A percentile compares a stretch with the other conserved stretches of the same genome.
phyloP scores from a whole-genome alignment of 306 rosid species.

The Vigna angularis region DNA sequence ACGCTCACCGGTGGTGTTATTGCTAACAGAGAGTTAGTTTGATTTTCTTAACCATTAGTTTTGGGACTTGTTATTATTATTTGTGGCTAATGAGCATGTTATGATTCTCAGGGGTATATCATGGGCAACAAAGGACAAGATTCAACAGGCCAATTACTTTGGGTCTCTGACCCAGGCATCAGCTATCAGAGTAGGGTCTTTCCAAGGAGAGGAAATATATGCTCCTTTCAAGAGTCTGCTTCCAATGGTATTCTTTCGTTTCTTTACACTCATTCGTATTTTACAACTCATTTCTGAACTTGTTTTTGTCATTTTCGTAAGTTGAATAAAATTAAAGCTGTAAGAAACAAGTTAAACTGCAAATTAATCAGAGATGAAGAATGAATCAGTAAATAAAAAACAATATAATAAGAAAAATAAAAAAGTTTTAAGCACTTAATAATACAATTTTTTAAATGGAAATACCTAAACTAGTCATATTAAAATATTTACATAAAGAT shows the following conservation, averaged over 20 bases:
- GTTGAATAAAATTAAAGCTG: too few species aligned
- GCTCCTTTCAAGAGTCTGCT: conserved; percentile 97
- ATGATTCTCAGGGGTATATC: conserved; percentile 79
- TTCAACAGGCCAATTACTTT: conserved; percentile 89
- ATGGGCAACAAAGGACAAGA: conserved; percentile 97
- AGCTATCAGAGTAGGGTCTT: conserved; percentile 92
- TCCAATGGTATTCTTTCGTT: conserved; percentile 70
- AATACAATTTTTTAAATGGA: too few species aligned
- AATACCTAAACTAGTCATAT: too few species aligned
- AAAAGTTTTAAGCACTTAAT: too few species aligned
- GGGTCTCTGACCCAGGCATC: conserved; percentile 96
- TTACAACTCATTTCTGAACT: too few species aligned
- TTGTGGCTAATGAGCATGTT: conserved; percentile 15
- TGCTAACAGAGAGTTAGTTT: conserved; percentile 86
- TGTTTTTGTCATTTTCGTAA: too few species aligned
- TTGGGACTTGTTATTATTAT: neutral
- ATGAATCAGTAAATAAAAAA: too few species aligned
- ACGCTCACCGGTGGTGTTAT: conserved; percentile 95
- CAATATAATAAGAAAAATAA: too few species aligned
- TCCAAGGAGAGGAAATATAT: conserved; percentile 87
- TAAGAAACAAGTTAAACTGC: too few species aligned
- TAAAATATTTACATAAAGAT: too few species aligned
- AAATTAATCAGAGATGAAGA: too few species aligned
- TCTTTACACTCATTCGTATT: neutral
- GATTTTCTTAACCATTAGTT: neutral